These are phyloP conservation scores for Suillus occidentalis DNA, from an alignment of 768 basidiomycete species.

Conservation along the genomic window DNA sequence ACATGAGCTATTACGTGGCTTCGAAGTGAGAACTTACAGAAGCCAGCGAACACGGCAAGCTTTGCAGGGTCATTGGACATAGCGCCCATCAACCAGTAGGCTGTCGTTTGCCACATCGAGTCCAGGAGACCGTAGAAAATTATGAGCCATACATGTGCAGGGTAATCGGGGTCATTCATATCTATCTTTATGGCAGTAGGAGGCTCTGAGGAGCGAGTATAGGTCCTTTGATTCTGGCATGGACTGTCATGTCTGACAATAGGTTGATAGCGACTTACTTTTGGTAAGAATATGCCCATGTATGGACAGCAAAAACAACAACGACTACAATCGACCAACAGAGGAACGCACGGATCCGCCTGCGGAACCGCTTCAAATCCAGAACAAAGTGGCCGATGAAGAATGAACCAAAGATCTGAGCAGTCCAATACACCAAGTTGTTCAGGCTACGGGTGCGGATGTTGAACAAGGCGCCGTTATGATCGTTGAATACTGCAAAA, in stretches of 20 bases:
- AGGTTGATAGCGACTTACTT: slow-evolving; percentile 23
- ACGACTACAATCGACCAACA: slow-evolving; percentile 39
- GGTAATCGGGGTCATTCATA: not conserved
- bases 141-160: slow-evolving; percentile 2
- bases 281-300: slow-evolving; percentile 38
- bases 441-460: slow-evolving; percentile 72
- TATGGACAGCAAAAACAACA: slow-evolving; percentile 31
- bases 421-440: slow-evolving; percentile 71
- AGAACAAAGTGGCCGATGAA: slow-evolving; percentile 49
- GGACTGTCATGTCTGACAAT: not conserved
- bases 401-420: slow-evolving; percentile 70
- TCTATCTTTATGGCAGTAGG: slow-evolving; percentile 11
- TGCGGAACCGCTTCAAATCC: slow-evolving; percentile 35
- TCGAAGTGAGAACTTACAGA: slow-evolving; percentile 37
- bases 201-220: slow-evolving; percentile 4
- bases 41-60: slow-evolving; percentile 44
- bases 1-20: slow-evolving; percentile 9
- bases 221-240: not conserved
- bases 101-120: slow-evolving; percentile 37
- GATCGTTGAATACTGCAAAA: slow-evolving; percentile 65
- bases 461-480: slow-evolving; percentile 69
- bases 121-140: slow-evolving; percentile 18
- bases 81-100: slow-evolving; percentile 42
- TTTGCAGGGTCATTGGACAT: slow-evolving; percentile 47
- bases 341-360: slow-evolving; percentile 42